phyloP scores from a whole-genome alignment of 1,139 yeast species.

The Fermentozyma sake region DNA sequence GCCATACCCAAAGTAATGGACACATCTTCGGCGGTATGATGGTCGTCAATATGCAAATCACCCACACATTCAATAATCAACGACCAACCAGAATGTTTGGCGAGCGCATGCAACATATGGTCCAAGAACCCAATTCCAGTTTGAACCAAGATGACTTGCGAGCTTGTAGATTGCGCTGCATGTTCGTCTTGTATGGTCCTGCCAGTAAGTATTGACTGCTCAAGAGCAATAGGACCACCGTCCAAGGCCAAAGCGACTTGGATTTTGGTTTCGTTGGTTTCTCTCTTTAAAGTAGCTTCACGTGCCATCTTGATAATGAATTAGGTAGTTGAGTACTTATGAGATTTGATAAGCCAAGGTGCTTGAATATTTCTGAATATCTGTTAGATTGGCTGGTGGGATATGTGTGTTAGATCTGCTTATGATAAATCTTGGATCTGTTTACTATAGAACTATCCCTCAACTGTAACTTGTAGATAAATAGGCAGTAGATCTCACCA shows the following conservation, averaged over 20 bases:
- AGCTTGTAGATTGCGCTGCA: conserved; percentile 56
- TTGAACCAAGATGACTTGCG: conserved; percentile 74
- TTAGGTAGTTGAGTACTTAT: no score
- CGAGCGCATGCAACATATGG: conserved; percentile 96
- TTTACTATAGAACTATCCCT: no score
- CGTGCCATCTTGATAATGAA: conserved; percentile 11
- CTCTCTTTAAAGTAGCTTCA: conserved; percentile 57
- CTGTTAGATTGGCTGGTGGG: no score
- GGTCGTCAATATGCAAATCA: conserved; percentile 94
- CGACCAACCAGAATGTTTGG: conserved; percentile 97
- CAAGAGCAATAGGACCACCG: conserved; percentile 70
- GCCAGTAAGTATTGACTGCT: conserved; percentile 45
- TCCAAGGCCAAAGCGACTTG: conserved; percentile 80
- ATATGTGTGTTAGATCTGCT: no score
- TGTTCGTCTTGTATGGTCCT: conserved; percentile 35
- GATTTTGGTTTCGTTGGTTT: conserved; percentile 90
- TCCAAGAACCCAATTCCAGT: conserved; percentile 95
- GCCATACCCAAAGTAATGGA: conserved; percentile 90
- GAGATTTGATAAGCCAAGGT: no score
- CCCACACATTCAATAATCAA: conserved; percentile 85
- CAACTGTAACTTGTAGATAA: no score
- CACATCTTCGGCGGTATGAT: conserved; percentile 94
- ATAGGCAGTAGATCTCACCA: no score
- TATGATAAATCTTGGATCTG: no score
- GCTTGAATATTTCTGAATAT: no score